Percentiles rank a stretch among this genome's conserved stretches.
Evolutionary conservation across 768 basidiomycete species (phyloP).

Genomic region (Suillus paluster): DNA sequence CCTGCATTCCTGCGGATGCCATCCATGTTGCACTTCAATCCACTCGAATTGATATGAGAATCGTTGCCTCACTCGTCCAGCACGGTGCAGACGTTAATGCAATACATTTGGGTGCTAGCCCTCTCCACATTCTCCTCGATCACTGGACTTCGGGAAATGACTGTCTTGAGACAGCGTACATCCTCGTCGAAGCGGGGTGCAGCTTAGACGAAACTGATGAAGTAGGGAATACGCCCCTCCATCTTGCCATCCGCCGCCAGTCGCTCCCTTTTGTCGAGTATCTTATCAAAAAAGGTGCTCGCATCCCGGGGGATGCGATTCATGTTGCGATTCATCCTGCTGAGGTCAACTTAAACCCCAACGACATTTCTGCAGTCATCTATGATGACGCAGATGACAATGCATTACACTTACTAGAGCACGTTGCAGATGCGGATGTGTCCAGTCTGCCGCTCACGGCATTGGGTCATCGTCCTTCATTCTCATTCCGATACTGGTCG

Average conservation of each 20-base stretch:
- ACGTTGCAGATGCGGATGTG: neutral
- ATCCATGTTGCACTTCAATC: neutral
- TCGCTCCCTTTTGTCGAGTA: conserved; percentile 1
- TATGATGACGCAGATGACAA: neutral
- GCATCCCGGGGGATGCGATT: neutral
- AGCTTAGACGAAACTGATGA: neutral
- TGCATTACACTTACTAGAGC: neutral
- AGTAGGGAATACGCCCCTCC: neutral
- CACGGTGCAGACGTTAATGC: neutral
- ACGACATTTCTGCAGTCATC: neutral
- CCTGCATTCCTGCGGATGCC: neutral
- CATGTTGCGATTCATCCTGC: neutral
- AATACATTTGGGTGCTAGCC: neutral
- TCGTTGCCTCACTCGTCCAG: neutral
- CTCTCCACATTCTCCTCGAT: neutral
- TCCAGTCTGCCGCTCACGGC: neutral
- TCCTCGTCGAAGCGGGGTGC: conserved; percentile 9
- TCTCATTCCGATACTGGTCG: neutral
- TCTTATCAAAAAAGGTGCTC: conserved; percentile 2
- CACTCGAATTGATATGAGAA: neutral
- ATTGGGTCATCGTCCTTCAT: neutral
- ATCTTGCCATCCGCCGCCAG: neutral
- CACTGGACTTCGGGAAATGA: neutral
- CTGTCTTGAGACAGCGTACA: neutral
- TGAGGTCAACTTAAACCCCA: neutral